A percentile compares a stretch with the other conserved stretches of the same genome.
Conservation (phyloP, 2,329 filamentous ascomycete species). For the Diaporthe sp. region DNA sequence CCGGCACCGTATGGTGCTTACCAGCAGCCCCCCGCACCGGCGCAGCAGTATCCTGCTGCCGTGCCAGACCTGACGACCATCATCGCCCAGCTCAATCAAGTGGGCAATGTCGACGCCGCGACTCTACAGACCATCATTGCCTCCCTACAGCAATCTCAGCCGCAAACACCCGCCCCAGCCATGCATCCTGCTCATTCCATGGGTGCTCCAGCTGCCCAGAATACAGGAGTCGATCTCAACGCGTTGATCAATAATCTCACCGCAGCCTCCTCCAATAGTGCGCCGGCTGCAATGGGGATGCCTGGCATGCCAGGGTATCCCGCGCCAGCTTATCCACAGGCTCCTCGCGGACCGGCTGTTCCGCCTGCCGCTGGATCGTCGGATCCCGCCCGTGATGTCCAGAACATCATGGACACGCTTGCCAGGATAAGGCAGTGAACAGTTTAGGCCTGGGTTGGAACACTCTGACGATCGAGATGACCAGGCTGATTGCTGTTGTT, state of each 20-base stretch:
- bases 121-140: conserved; percentile 79
- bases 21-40: conserved; percentile 50
- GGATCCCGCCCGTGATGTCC: conserved; percentile 67
- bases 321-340: conserved; percentile 45
- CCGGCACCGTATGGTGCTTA: conserved; percentile 46
- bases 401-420: conserved; percentile 82
- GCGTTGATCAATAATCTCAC: conserved; percentile 59
- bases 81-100: conserved; percentile 72
- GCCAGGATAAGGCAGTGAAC: conserved; percentile 71
- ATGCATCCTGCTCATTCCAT: conserved; percentile 18
- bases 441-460: not conserved
- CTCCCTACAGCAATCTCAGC: conserved; percentile 60
- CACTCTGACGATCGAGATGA: not conserved
- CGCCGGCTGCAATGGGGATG: conserved; percentile 21
- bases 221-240: conserved; percentile 59
- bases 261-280: conserved; percentile 28
- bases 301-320: conserved; percentile 46
- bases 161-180: conserved; percentile 29
- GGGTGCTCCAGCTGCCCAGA: conserved; percentile 45
- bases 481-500: not conserved
- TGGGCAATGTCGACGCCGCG: conserved; percentile 76
- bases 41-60: conserved; percentile 47
- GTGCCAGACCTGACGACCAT: conserved; percentile 71
- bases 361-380: conserved; percentile 45
- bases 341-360: conserved; percentile 46